Evolutionary conservation across 495 filamentous ascomycete species (phyloP).

Genomic region (Pseudoneurospora amorphoporcata): DNA sequence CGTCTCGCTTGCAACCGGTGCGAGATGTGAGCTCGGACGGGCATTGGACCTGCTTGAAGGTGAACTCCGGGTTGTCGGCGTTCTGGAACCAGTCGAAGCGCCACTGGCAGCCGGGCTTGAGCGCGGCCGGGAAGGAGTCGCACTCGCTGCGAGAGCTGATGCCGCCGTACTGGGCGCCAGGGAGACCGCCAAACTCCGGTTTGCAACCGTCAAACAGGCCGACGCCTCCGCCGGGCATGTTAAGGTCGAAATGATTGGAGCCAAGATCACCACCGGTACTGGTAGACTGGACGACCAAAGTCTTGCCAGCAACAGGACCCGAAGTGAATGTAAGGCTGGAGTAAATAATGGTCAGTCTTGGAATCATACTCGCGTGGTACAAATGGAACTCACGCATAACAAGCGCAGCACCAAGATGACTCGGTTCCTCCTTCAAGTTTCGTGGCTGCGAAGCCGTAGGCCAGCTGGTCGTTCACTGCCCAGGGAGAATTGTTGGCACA

Average conservation of each 20-base stretch:
- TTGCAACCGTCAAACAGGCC: slow-evolving; percentile 46
- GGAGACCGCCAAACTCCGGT: slow-evolving; percentile 42
- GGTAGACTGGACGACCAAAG: slow-evolving; percentile 53
- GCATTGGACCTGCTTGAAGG: slow-evolving; percentile 44
- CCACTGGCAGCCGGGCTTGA: slow-evolving; percentile 46
- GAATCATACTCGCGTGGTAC: not conserved
- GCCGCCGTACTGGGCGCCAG: slow-evolving; percentile 47
- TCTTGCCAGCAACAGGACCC: slow-evolving; percentile 39
- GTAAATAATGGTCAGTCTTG: slow-evolving; percentile 1
- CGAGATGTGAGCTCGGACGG: slow-evolving; percentile 40
- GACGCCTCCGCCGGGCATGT: slow-evolving; percentile 49
- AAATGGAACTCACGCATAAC: slow-evolving; percentile 41
- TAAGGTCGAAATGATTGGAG: slow-evolving; percentile 47
- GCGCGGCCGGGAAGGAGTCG: slow-evolving; percentile 36
- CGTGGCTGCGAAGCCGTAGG: slow-evolving; percentile 51
- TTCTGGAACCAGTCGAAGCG: slow-evolving; percentile 51
- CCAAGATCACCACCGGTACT: slow-evolving; percentile 50
- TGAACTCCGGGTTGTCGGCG: slow-evolving; percentile 45
- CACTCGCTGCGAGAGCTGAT: slow-evolving; percentile 38
- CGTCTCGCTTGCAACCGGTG: slow-evolving; percentile 35
- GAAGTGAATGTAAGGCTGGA: slow-evolving; percentile 27
- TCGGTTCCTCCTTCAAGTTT: slow-evolving; percentile 33
- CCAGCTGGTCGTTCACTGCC: slow-evolving; percentile 37
- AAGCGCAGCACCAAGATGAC: slow-evolving; percentile 44
- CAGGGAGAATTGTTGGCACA: slow-evolving; percentile 45